Base-by-base conservation (phyloP, 2,329 filamentous ascomycete species). In the Leptographium wingfieldii region DNA sequence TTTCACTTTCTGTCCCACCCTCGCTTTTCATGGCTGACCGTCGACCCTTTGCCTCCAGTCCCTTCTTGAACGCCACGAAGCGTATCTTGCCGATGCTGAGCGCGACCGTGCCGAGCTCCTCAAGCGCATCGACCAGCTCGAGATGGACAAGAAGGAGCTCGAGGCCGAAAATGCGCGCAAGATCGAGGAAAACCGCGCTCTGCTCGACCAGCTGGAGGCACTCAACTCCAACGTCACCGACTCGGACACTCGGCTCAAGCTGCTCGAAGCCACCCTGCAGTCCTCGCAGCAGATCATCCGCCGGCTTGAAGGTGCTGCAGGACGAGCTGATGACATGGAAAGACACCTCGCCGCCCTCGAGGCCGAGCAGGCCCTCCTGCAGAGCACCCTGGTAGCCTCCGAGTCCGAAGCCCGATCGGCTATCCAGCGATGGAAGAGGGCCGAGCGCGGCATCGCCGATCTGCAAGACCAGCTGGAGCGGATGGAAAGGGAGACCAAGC, bases 31-130 rank as follows among this genome's bases (percentile, higher is more conserved):
- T 54, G 33, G 40, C 57, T 59, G 49, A 59, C 57, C 48, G 7
- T n/a, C 31, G 29, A 25, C 19, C 83, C 73, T 76, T 81, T 59
- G 40, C 14, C 73, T 87, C 61, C 85, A 97, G 94, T 91, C 91
- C 62, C 80, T 99, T 60, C 83, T 99, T 51, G 84, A 87, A 65
- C 87, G 92, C 68, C 92, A 99, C 81, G 92, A 97, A 77, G 85
- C 88, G 62, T 96, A 95, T 73, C 92, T 96, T 80, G 86, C 86
- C 66, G 90, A 96, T 72, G 90, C 92, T 62, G 91, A 96, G 76
- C 84, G 85, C 66, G 91, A 96, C 71, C 88, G 92, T 62, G 76
- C 79, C 63, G 82, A 86, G 63, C 84, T 96, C 73, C 80, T 82
- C 53, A 73, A 77, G 55, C 88, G 82, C 63, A 91, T 96, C 69